Base-by-base conservation (phyloP, 805 yeast genomes). In the Geotrichum ghanense region DNA sequence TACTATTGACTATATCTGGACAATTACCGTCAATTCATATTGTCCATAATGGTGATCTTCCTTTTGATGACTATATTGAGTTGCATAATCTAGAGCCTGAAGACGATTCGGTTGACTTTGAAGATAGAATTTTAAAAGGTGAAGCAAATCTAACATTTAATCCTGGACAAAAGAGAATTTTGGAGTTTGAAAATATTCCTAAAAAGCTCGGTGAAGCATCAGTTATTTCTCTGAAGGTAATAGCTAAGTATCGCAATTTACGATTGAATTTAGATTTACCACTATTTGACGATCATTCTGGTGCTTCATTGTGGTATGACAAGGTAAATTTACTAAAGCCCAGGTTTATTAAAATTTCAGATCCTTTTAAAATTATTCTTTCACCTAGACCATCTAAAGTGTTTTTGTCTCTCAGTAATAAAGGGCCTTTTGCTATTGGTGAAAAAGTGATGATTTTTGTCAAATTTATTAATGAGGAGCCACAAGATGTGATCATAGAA, bases 371-470 rank as follows among this genome's bases (percentile, higher is more conserved):
- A 20, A 50, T 44, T 2, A 35, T 34, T 23, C 44, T 45, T 9
- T 26, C 42, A 3, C 62, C 65, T 5, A 54, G 68, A 14, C 67
- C 67, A 0, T 59, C 66, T n/a, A 44, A 50, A 40, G 35, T 62
- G 5, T 50, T 50, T 19, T 37, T 56, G 21, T 22, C 34, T 2
- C 49, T 52, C 20, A 46, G 46, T 7, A 49, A 56, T 3, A 53
- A 55, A 3, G 17, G 48, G 1, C 44, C 51, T 1, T 61, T 53
- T 1, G 53, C 57, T 3, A 50, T 56, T 3, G 63, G 59, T 2
- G 68, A 63, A 42, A 37, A 40, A 16, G 44, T 60, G 5, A n/a
- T 31, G 6, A 42, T 51, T 27, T 4, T 19, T 1, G 41, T 60
- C 14, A 41, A 35, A 1, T 42, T 63, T 7, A 43, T 27, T 3